A percentile compares a stretch with the other conserved stretches of the same genome.
Evolutionary conservation across 2,329 filamentous ascomycete species (phyloP).

Genomic region (Calonectria leucothoes): DNA sequence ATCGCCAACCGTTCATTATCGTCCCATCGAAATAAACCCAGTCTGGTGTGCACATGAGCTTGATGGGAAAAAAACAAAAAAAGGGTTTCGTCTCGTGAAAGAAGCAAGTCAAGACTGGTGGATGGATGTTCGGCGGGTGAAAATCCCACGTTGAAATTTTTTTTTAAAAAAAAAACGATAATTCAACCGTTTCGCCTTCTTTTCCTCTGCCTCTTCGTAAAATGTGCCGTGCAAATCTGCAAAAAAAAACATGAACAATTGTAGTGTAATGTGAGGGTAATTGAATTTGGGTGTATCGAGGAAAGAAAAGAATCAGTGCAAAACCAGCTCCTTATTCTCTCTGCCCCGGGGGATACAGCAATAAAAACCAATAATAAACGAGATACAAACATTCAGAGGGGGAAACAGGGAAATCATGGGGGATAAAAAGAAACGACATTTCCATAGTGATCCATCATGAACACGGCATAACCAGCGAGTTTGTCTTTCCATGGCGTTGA

Average conservation of each 20-base stretch:
- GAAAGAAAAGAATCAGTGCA: conserved; percentile 28
- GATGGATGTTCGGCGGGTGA: background rate
- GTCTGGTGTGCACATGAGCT: background rate
- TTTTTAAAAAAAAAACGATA: background rate
- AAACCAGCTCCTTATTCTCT: conserved; percentile 28
- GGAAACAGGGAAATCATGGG: conserved; percentile 25
- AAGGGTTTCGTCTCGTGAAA: background rate
- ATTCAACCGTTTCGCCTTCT: conserved; percentile 1
- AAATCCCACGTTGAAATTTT: background rate
- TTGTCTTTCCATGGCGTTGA: conserved; percentile 32
- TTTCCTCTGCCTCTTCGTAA: background rate
- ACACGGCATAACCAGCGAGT: conserved; percentile 26
- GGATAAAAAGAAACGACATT: conserved; percentile 43
- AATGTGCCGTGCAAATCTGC: conserved; percentile 19
- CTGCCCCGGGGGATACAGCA: conserved; percentile 29
- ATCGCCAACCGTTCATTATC: background rate
- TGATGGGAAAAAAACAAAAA: no score
- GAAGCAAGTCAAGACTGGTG: background rate
- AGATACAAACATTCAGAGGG: conserved; percentile 23
- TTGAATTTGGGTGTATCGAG: conserved; percentile 17
- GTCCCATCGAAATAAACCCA: background rate
- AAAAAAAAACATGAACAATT: conserved; percentile 18
- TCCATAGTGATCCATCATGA: conserved; percentile 45
- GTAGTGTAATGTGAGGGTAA: conserved; percentile 1
- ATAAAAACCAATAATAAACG: conserved; percentile 36